Base-by-base conservation (phyloP, 2,329 filamentous ascomycete genomes). In the Onygenales sp. region DNA sequence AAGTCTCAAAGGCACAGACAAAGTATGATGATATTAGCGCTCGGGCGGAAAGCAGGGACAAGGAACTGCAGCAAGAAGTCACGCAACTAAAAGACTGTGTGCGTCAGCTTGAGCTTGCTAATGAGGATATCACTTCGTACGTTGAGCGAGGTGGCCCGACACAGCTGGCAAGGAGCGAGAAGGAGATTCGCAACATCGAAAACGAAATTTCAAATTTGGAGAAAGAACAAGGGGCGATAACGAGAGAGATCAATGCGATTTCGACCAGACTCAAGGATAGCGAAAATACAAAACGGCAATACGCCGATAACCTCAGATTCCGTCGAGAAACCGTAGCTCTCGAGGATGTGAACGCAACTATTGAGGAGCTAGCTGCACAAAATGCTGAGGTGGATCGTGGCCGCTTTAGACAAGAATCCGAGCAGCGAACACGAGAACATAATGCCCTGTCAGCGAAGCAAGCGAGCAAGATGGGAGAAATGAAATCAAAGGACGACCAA, bases 301-400 rank as follows among this genome's bases (percentile, higher is more conserved):
- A 98, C 61, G 78, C 78, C 21, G 90, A 97, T 66, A 98, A 98
- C 63, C 74, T 97, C 50, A 84, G 84, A 57, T 95, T 90, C 67
- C 87, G 93, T 54, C 85, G 86, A 65, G 85, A 87, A 56, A 76
- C 83, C 53, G 80, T 83, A 52, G 78, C 84, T 39, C 77, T 96
- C 2, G 78, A 87, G 43, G 75, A 74, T 3, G 78, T 96, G 6
- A 74, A 81, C 52, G 68, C 69, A 14, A 87, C 93, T 56, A 91
- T 98, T 58, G 69, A 74, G 42, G 80, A 87, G 55, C 78, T 98
- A 5, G 84, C 91, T 68, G 78, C 79, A 9, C 84, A 89, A 58
- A 88, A 93, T 64, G 90, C 89, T 1, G 84, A 87, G 58, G 86
- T 87, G 43, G 90, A 97, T 69, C 87, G 89, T 60, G 80, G 85